These are phyloP conservation scores for Scedosporium boydii DNA, from an alignment of 2,329 filamentous ascomycete species.

Conservation along the genomic window DNA sequence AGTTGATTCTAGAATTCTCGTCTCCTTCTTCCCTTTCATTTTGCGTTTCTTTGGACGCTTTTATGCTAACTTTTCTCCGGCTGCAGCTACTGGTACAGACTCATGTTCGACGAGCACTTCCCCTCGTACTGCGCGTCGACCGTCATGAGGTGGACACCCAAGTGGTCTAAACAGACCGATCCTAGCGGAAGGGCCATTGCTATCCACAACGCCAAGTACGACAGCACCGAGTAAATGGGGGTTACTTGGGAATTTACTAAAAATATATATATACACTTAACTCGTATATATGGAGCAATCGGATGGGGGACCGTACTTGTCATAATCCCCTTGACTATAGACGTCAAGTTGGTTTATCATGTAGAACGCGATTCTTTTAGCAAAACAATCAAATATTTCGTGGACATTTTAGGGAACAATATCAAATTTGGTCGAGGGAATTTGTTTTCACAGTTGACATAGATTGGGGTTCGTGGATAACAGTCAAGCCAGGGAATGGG, in stretches of 20 bases:
- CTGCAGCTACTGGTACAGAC: slow-evolving; percentile 83
- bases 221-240: slow-evolving; percentile 23
- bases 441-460: too few species aligned
- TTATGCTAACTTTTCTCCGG: slow-evolving; percentile 15
- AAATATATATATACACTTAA: neutral
- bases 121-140: slow-evolving; percentile 83
- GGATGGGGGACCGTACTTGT: neutral
- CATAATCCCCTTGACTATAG: neutral
- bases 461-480: too few species aligned
- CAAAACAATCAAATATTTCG: too few species aligned
- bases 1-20: slow-evolving; percentile 20
- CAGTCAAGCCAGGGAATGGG: too few species aligned
- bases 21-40: neutral
- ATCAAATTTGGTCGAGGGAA: too few species aligned
- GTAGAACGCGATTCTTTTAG: neutral
- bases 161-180: slow-evolving; percentile 93
- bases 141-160: slow-evolving; percentile 93
- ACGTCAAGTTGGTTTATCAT: neutral
- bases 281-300: slow-evolving; percentile 1
- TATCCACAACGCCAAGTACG: slow-evolving; percentile 67
- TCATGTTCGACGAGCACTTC: slow-evolving; percentile 99
- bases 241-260: neutral
- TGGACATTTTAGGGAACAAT: too few species aligned
- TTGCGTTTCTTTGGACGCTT: neutral
- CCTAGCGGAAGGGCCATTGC: slow-evolving; percentile 82